phyloP scores from a whole-genome alignment of 163 green algal genomes.

The Coccomyxa subellipsoidea region DNA sequence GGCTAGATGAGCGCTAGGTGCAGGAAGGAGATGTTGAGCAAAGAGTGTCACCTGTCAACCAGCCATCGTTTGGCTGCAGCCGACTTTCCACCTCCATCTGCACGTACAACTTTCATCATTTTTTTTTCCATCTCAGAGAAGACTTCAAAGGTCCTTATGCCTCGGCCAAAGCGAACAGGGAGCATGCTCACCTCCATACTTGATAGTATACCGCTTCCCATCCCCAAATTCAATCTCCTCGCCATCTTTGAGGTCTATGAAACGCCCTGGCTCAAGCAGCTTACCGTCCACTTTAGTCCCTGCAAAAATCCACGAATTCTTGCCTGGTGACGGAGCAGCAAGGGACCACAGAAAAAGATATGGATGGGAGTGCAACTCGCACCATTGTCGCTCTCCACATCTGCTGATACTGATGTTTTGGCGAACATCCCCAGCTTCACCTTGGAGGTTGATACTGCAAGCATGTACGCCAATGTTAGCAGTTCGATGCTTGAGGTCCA shows the following conservation, averaged over 20 bases:
- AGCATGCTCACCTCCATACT: slow-evolving; percentile 19
- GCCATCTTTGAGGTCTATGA: not conserved
- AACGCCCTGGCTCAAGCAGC: not conserved
- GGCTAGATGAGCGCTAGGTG: too few species aligned
- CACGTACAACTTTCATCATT: not conserved
- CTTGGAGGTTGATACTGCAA: not conserved
- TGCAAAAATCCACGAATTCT: too few species aligned
- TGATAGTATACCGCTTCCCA: not conserved
- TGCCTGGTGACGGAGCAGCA: too few species aligned
- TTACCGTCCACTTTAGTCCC: not conserved
- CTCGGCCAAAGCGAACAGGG: not conserved
- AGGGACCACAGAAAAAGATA: too few species aligned
- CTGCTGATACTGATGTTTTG: not conserved
- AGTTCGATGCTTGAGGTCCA: too few species aligned
- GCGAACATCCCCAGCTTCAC: slow-evolving; percentile 1
- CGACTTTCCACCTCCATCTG: not conserved
- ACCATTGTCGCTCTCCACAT: not conserved
- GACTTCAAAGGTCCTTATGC: not conserved
- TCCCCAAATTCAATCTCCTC: not conserved
- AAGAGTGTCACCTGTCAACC: not conserved
- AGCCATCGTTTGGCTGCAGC: not conserved
- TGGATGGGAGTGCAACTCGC: too few species aligned
- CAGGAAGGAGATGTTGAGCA: too few species aligned
- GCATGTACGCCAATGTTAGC: too few species aligned
- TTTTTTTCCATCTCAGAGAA: not conserved